phyloP scores from a whole-genome alignment of 2,329 filamentous ascomycete species.

The Pseudopithomyces maydicus region DNA sequence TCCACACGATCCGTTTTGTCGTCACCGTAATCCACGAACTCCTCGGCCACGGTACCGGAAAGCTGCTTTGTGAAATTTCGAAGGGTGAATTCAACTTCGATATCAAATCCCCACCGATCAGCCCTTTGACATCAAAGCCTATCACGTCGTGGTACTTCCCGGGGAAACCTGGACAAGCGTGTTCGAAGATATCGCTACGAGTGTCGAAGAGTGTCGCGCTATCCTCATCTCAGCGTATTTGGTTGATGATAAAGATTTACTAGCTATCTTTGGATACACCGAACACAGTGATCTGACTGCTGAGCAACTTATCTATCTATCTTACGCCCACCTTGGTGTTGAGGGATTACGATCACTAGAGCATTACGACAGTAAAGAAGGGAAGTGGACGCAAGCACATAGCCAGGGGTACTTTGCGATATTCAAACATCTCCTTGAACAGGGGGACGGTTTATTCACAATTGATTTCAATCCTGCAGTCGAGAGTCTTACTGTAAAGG shows the following conservation, averaged over 20 bases:
- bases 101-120: conserved; percentile 3
- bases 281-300: conserved; percentile 5
- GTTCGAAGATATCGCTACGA: conserved; percentile 8
- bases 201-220: conserved; percentile 11
- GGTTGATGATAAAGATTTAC: conserved; percentile 8
- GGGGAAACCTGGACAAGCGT: conserved; percentile 8
- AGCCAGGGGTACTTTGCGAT: conserved; percentile 15
- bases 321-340: conserved; percentile 12
- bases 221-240: conserved; percentile 8
- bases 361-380: conserved; percentile 9
- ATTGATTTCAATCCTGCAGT: conserved; percentile 6
- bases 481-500: conserved; percentile 1
- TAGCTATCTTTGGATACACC: conserved; percentile 8
- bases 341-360: conserved; percentile 11
- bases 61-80: not conserved
- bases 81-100: conserved; percentile 10
- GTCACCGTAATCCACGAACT: conserved; percentile 9
- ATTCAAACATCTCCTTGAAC: conserved; percentile 14
- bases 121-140: conserved; percentile 3
- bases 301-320: conserved; percentile 8
- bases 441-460: conserved; percentile 8
- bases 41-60: conserved; percentile 10
- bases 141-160: conserved; percentile 4
- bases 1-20: not conserved
- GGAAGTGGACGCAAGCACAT: conserved; percentile 18